Evolutionary conservation across 768 basidiomycete genomes (phyloP).

Genomic region (Lentinula raphanica): DNA sequence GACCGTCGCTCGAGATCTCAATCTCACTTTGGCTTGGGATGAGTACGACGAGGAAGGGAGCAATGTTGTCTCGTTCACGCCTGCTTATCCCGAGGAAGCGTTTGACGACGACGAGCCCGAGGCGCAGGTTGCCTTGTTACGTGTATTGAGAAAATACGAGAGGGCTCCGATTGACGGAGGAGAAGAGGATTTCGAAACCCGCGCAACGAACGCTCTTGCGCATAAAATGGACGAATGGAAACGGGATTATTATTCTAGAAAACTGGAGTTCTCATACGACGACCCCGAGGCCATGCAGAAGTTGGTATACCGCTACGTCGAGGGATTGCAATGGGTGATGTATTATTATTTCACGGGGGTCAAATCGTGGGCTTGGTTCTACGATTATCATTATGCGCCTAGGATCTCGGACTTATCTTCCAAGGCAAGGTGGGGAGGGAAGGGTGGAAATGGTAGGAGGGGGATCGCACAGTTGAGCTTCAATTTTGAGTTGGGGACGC

Average conservation of each 20-base stretch:
- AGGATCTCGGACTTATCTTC: constrained; percentile 77
- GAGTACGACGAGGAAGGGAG: constrained; percentile 83
- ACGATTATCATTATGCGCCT: constrained; percentile 96
- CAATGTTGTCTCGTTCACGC: constrained; percentile 53
- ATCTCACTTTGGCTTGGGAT: constrained; percentile 85
- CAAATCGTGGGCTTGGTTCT: constrained; percentile 98
- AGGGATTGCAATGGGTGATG: constrained; percentile 98
- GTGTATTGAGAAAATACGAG: constrained; percentile 84
- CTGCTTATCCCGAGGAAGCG: constrained; percentile 53
- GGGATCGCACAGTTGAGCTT: constrained; percentile 77
- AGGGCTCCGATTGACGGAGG: constrained; percentile 77
- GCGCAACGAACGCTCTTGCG: constrained; percentile 64
- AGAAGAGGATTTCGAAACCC: constrained; percentile 71
- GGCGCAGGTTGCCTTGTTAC: constrained; percentile 63
- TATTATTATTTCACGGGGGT: constrained; percentile 98
- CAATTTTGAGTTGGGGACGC: constrained; percentile 77
- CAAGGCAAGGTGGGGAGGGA: neutral
- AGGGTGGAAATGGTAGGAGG: constrained; percentile 11
- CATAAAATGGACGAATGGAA: constrained; percentile 95
- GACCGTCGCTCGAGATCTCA: constrained; percentile 70
- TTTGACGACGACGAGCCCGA: constrained; percentile 63
- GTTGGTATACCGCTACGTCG: constrained; percentile 77
- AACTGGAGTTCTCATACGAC: constrained; percentile 77
- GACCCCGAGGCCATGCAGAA: constrained; percentile 62
- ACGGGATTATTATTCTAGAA: constrained; percentile 83